Base-by-base conservation (phyloP, 2,329 filamentous ascomycete genomes). In the Aureobasidium subglaciale region DNA sequence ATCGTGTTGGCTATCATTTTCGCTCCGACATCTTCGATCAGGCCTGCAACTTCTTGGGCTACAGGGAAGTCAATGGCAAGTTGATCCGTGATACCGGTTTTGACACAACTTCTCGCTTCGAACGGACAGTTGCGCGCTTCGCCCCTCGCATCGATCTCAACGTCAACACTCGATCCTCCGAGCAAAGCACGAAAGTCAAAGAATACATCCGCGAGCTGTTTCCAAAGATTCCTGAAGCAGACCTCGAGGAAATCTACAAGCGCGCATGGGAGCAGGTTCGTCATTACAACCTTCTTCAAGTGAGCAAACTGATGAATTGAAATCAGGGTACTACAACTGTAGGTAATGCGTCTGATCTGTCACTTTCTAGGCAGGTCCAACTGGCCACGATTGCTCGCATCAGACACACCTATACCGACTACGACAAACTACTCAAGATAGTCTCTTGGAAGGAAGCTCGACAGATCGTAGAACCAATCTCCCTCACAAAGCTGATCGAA, bases 1-100 rank as follows among this genome's bases (percentile, higher is more conserved):
- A 82, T 61, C 76, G 82, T 37, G 77, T 84, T 59, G 83, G 83
- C 15, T 81, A 82, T 64, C 82, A 85, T 64, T 85, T 86, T 59
- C 80, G 80, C 6, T 77, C 77, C 57, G 70, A 76, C n/a, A 75
- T 84, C 56, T 78, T 86, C 35, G 75, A 78, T 40, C 71, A 78
- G 57, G 79, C 80, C 32, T 83, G 81, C 68, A 66, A 72, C 65
- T 64, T 78, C 71, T 65, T 82, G 65, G 68, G 73, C 71, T 59
- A 71, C 73, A 67, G 63, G 55, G 58, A 61, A 24, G 45, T 56
- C 25, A 45, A 62, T 18, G 58, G 57, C 16, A 55, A 60, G 22
- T 66, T 66, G 41, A 53, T 67, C 30, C 67, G 64, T 38, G 61
- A 61, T 1, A 68, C 59, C 24, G 66, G 60, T 38, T 63, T 56